Evolutionary conservation across 1,284 basidiomycete genomes (phyloP).

Genomic region (Earliella scabrosa): DNA sequence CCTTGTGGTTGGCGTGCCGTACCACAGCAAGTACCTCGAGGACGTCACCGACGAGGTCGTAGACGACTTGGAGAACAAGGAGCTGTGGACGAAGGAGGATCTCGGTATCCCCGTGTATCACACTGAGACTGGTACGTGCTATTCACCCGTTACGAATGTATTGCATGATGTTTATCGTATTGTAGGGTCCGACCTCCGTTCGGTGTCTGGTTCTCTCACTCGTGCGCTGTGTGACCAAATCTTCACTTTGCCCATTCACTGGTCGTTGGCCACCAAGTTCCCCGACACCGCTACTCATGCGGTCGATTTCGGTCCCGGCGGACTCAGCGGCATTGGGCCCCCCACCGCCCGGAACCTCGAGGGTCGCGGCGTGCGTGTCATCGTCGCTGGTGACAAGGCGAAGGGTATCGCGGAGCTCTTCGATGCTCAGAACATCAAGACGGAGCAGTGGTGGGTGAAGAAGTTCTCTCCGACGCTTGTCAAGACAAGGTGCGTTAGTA

Average conservation of each 20-base stretch:
- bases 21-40: slow-evolving; percentile 89
- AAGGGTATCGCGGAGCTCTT: slow-evolving; percentile 89
- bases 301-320: slow-evolving; percentile 96
- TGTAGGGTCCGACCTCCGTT: slow-evolving; percentile 83
- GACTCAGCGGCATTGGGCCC: slow-evolving; percentile 90
- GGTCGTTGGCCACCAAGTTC: slow-evolving; percentile 90
- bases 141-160: no score
- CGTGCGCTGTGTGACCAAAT: slow-evolving; percentile 91
- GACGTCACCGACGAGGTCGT: slow-evolving; percentile 80
- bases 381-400: slow-evolving; percentile 86
- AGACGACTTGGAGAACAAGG: slow-evolving; percentile 78
- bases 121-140: slow-evolving; percentile 89
- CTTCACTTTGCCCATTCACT: slow-evolving; percentile 91
- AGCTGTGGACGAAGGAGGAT: slow-evolving; percentile 80
- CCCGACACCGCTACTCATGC: slow-evolving; percentile 91
- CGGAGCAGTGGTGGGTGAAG: slow-evolving; percentile 91
- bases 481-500: slow-evolving; percentile 76
- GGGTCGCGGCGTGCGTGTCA: slow-evolving; percentile 89
- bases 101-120: slow-evolving; percentile 88
- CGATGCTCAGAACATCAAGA: slow-evolving; percentile 65
- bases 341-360: slow-evolving; percentile 91
- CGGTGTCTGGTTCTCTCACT: slow-evolving; percentile 68
- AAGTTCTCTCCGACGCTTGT: slow-evolving; percentile 87
- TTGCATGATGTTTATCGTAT: no score
- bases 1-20: slow-evolving; percentile 93